Base-by-base conservation (phyloP, 73 alveolate species). In the Durusdinium trenchii region DNA sequence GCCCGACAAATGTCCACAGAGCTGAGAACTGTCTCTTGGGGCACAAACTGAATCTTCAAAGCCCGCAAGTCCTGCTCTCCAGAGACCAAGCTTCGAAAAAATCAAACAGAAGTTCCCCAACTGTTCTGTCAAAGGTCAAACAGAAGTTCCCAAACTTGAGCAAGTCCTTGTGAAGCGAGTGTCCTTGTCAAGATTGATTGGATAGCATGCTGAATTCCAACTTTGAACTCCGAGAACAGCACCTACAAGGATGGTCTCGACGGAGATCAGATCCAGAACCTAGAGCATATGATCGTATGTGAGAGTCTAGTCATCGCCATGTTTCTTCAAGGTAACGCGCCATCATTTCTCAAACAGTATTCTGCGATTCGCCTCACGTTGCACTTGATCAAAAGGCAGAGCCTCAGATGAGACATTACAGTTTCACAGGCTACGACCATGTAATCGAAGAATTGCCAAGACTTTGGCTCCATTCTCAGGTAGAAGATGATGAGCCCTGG, bases 31-130 rank as follows among this genome's bases (percentile, higher is more conserved):
- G 48, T 81, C 47, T n/a, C n/a, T n/a, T n/a, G n/a, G 50, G 91
- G 50, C 48, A 20, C 86, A 30, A 2, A n/a, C 96, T 89, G 96
- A 47, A 89, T 89, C 69, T 89, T 89, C 96, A 89, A 69, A 6
- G 96, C 96, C 14, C 96, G 96, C 86, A 89, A 36, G 62, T 89
- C 96, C 96, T 89, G 86, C 50, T 10, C n/a, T n/a, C n/a, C n/a
- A 28, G 3, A 14, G n/a, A 60, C n/a, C 73, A 60, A n/a, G n/a
- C n/a, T n/a, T n/a, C n/a, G n/a, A n/a, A n/a, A n/a, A n/a, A n/a
- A n/a, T n/a, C n/a, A n/a, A n/a, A n/a, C n/a, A n/a, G n/a, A n/a
- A n/a, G n/a, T n/a, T n/a, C n/a, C n/a, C n/a, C n/a, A n/a, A n/a
- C n/a, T n/a, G n/a, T n/a, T n/a, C n/a, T n/a, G n/a, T n/a, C n/a